Percentiles rank a stretch among this genome's conserved stretches.
Evolutionary conservation across 108 stramenopile species (phyloP).

Genomic region (Aurantiochytrium sp.): DNA sequence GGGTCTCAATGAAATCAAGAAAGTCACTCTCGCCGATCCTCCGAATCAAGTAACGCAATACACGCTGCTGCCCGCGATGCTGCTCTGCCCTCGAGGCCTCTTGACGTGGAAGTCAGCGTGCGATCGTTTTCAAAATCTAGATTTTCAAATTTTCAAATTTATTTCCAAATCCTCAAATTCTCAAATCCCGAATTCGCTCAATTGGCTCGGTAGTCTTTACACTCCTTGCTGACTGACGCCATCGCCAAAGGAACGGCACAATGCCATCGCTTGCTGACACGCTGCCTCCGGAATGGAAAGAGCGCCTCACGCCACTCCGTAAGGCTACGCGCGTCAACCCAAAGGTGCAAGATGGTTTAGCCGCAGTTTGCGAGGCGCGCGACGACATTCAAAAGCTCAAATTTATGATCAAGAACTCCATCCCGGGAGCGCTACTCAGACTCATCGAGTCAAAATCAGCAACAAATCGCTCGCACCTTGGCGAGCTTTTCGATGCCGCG

Average conservation of each 20-base stretch:
- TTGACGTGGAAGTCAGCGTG: not conserved
- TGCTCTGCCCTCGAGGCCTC: not conserved
- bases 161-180: not conserved
- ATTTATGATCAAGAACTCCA: not conserved
- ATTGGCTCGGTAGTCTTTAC: not conserved
- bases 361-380: not conserved
- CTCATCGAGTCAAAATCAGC: not conserved
- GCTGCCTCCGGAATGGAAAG: not conserved
- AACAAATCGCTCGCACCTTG: not conserved
- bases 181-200: not conserved
- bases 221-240: not conserved
- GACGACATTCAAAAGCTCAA: not conserved
- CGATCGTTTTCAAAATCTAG: not conserved
- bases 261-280: too few relatives aligned
- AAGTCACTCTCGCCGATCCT: too few relatives aligned
- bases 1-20: too few relatives aligned
- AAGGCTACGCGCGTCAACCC: not conserved
- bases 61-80: not conserved
- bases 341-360: not conserved
- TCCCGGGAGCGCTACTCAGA: not conserved
- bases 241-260: too few relatives aligned
- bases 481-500: not conserved
- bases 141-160: not conserved
- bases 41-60: not conserved
- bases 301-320: not conserved